These are phyloP conservation scores for Globisporangium iwayamae DNA, from an alignment of 352 stramenopile genomes.

Conservation along the genomic window DNA sequence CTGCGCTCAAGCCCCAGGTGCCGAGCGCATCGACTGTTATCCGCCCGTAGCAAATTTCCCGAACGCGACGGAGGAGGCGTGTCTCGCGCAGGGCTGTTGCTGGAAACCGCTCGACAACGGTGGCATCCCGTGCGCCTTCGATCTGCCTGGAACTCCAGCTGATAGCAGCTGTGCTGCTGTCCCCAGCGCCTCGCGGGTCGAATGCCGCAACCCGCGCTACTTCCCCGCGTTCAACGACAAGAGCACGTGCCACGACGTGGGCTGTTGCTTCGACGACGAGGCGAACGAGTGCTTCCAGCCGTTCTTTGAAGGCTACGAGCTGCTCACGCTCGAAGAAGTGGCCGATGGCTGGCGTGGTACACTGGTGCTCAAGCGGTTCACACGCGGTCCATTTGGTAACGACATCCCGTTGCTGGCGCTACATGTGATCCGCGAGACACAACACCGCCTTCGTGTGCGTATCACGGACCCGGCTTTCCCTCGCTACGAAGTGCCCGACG, in stretches of 20 bases:
- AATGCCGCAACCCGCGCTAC: conserved; percentile 77
- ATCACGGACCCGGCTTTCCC: conserved; percentile 76
- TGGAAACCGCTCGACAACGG: conserved; percentile 63
- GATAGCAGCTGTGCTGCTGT: conserved; percentile 31
- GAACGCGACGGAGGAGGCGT: conserved; percentile 70
- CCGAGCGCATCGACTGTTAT: conserved; percentile 69
- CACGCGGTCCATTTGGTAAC: conserved; percentile 71
- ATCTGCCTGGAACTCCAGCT: conserved; percentile 18
- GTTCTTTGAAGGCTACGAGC: conserved; percentile 59
- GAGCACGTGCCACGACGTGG: conserved; percentile 37
- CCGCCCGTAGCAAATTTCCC: conserved; percentile 54
- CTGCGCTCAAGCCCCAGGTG: not conserved
- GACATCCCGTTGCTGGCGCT: conserved; percentile 61
- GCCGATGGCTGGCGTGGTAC: conserved; percentile 46
- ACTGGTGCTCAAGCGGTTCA: conserved; percentile 40
- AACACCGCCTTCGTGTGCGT: conserved; percentile 55
- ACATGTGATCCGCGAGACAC: conserved; percentile 54
- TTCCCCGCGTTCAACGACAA: conserved; percentile 23
- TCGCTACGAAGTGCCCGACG: conserved; percentile 67
- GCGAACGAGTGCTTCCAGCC: conserved; percentile 62
- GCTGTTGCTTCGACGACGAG: conserved; percentile 73
- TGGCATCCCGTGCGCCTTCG: conserved; percentile 65
- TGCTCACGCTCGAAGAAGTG: conserved; percentile 58
- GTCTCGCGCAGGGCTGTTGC: conserved; percentile 81
- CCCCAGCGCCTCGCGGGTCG: conserved; percentile 39